A percentile compares a stretch with the other conserved stretches of the same genome.
phyloP scores from a whole-genome alignment of 805 yeast species.

The Cyberlindnera sargentensis region DNA sequence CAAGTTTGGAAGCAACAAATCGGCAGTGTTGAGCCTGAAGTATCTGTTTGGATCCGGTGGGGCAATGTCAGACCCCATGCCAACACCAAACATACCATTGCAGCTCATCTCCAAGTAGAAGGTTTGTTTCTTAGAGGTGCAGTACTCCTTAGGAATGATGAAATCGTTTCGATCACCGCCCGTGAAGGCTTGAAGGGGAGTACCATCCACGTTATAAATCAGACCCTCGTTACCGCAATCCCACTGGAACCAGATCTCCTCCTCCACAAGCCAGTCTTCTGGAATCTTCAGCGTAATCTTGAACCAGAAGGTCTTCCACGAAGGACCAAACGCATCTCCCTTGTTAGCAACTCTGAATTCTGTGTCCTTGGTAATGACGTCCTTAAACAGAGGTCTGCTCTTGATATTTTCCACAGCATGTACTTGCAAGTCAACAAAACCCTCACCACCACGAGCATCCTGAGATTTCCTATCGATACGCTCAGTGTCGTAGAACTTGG shows the following conservation, averaged over 20 bases:
- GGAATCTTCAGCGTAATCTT: conserved; percentile 63
- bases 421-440: conserved; percentile 50
- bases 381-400: conserved; percentile 39
- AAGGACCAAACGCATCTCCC: conserved; percentile 83
- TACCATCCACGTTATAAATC: conserved; percentile 59
- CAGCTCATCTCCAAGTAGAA: conserved; percentile 89
- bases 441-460: conserved; percentile 25
- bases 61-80: conserved; percentile 48
- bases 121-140: conserved; percentile 43
- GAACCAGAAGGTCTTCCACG: conserved; percentile 98
- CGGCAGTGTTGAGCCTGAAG: conserved; percentile 64
- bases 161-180: conserved; percentile 78
- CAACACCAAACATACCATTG: conserved; percentile 89
- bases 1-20: conserved; percentile 71
- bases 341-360: conserved; percentile 51
- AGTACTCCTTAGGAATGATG: conserved; percentile 52
- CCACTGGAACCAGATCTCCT: conserved; percentile 64
- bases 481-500: conserved; percentile 67
- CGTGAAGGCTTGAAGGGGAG: conserved; percentile 77
- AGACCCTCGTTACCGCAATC: conserved; percentile 85
- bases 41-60: conserved; percentile 70
- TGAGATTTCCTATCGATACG: conserved; percentile 39
- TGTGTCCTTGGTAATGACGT: conserved; percentile 18
- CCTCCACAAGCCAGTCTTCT: conserved; percentile 33
- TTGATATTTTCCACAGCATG: conserved; percentile 62